These are phyloP conservation scores for Talaromyces pinophilus DNA, from an alignment of 2,329 filamentous ascomycete species.

Conservation along the genomic window DNA sequence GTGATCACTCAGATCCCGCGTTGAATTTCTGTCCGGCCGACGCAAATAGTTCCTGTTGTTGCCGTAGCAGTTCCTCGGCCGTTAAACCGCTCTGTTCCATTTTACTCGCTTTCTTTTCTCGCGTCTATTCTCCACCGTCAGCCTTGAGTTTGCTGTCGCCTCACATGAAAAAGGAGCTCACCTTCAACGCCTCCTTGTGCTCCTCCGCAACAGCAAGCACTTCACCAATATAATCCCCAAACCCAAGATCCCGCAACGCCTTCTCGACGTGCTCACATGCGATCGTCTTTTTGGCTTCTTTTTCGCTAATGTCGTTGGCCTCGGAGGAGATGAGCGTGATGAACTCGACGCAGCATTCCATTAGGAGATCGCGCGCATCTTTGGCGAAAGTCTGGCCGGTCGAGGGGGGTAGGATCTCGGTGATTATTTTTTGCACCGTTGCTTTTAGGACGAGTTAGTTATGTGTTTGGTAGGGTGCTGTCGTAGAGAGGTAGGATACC, in stretches of 20 bases:
- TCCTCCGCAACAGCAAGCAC: conserved; percentile 84
- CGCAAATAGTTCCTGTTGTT: conserved; percentile 90
- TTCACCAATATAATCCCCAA: conserved; percentile 85
- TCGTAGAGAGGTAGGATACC: conserved; percentile 37
- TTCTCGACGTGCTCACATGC: conserved; percentile 97
- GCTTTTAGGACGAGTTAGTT: conserved; percentile 44
- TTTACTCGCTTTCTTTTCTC: conserved; percentile 96
- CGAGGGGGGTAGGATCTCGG: conserved; percentile 81
- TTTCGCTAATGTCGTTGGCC: conserved; percentile 98
- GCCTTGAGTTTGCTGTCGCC: neutral
- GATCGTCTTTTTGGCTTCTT: conserved; percentile 99
- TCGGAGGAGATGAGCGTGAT: conserved; percentile 98
- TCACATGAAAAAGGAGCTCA: conserved; percentile 37
- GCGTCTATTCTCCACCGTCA: conserved; percentile 59
- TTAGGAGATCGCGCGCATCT: conserved; percentile 90
- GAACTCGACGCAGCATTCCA: conserved; percentile 99
- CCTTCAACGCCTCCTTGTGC: conserved; percentile 92
- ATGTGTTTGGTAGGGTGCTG: neutral
- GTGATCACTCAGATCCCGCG: conserved; percentile 31
- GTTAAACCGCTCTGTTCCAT: conserved; percentile 92
- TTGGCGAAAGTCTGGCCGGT: conserved; percentile 85
- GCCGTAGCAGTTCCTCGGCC: conserved; percentile 81
- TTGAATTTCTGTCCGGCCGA: conserved; percentile 74
- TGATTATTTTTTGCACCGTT: conserved; percentile 80
- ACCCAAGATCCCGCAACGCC: conserved; percentile 87